Evolutionary conservation across 257 asterid genomes (phyloP).

Genomic region (Plantago ovata): DNA sequence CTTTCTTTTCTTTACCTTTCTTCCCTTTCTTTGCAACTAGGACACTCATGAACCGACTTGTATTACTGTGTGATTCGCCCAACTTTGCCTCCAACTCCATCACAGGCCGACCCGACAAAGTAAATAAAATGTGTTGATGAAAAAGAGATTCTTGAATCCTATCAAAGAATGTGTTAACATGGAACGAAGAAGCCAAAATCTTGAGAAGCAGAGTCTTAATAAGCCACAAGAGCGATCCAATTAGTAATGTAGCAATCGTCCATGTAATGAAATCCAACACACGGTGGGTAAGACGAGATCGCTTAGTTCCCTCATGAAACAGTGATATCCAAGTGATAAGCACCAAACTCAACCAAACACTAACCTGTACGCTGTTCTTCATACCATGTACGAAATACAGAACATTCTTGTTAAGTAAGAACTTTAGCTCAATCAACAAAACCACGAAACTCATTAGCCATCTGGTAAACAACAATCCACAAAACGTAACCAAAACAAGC

Average conservation of each 20-base stretch:
- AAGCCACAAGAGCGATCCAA: constrained; percentile 73
- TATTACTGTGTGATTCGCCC: constrained; percentile 47
- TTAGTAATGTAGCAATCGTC: constrained; percentile 57
- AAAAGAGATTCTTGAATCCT: constrained; percentile 72
- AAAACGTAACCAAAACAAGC: constrained; percentile 69
- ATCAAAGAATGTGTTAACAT: constrained; percentile 76
- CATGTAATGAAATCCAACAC: constrained; percentile 57
- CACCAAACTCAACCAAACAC: constrained; percentile 60
- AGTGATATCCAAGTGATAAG: constrained; percentile 67
- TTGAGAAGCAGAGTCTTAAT: constrained; percentile 67
- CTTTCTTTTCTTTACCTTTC: constrained; percentile 57
- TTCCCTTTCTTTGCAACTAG: constrained; percentile 45
- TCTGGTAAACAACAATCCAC: constrained; percentile 62
- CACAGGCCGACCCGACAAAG: constrained; percentile 67
- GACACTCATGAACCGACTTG: constrained; percentile 42
- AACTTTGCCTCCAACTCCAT: constrained; percentile 56
- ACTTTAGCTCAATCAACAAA: constrained; percentile 71
- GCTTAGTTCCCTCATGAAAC: constrained; percentile 37
- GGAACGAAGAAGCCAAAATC: constrained; percentile 76
- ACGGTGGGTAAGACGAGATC: constrained; percentile 27
- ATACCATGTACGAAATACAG: constrained; percentile 70
- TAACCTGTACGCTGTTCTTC: constrained; percentile 65
- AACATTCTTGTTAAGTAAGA: constrained; percentile 63
- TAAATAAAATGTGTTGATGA: constrained; percentile 63
- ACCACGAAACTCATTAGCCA: constrained; percentile 65